phyloP scores from a whole-genome alignment of 2,329 filamentous ascomycete species.

The Diaporthe velutina region DNA sequence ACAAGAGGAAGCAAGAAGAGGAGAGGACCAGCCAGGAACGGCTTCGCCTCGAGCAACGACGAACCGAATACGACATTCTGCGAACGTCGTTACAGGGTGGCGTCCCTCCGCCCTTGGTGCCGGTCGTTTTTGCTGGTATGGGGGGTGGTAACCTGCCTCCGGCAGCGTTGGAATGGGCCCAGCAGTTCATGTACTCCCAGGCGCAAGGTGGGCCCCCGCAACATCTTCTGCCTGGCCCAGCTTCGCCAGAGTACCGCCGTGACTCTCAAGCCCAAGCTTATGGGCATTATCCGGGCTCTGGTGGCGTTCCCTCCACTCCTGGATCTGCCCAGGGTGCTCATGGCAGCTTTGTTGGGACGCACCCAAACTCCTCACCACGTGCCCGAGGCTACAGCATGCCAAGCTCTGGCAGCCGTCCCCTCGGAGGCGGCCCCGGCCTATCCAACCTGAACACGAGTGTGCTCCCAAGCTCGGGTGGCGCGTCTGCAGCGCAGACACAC shows the following conservation, averaged over 20 bases:
- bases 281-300: conserved; percentile 56
- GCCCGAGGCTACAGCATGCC: conserved; percentile 64
- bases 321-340: conserved; percentile 55
- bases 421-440: conserved; percentile 53
- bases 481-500: conserved; percentile 60
- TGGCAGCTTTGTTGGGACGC: conserved; percentile 55
- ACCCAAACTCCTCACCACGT: conserved; percentile 64
- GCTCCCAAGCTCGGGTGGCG: conserved; percentile 52
- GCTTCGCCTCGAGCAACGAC: conserved; percentile 78
- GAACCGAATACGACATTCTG: conserved; percentile 80
- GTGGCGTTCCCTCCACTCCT: conserved; percentile 57
- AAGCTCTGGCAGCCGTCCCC: conserved; percentile 51
- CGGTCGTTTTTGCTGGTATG: conserved; percentile 81
- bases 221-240: conserved; percentile 63
- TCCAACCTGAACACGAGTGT: conserved; percentile 61
- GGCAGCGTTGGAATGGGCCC: conserved; percentile 75
- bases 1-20: conserved; percentile 80
- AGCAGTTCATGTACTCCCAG: conserved; percentile 72
- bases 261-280: conserved; percentile 62
- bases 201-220: conserved; percentile 61
- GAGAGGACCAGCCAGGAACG: conserved; percentile 76
- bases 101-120: conserved; percentile 80
- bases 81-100: conserved; percentile 76
- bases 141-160: conserved; percentile 72
- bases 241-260: conserved; percentile 68